These are phyloP conservation scores for Pestalotiopsis sp. DNA, from an alignment of 2,329 filamentous ascomycete species.

Conservation along the genomic window DNA sequence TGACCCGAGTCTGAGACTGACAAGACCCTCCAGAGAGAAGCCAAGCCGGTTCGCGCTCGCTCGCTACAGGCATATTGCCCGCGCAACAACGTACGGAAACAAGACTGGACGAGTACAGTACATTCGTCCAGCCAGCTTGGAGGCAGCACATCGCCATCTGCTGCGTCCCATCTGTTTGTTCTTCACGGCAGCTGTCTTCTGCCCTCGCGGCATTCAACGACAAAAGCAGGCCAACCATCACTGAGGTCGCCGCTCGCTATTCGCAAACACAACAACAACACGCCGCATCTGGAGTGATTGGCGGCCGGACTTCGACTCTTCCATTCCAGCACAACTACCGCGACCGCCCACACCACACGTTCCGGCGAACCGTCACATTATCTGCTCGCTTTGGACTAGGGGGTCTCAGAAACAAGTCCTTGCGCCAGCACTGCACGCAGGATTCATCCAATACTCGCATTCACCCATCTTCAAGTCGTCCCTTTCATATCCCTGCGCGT, in stretches of 20 bases:
- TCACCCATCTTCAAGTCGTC: background rate
- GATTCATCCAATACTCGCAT: background rate
- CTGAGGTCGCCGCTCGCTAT: background rate
- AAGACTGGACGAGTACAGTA: background rate
- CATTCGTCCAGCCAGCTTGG: background rate
- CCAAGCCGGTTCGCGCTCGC: background rate
- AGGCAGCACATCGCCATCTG: background rate
- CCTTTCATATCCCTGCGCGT: constrained; percentile 4
- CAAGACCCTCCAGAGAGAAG: background rate
- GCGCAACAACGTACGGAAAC: background rate
- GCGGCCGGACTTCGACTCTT: background rate
- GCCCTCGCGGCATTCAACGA: background rate
- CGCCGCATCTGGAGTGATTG: background rate
- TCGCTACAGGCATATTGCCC: background rate
- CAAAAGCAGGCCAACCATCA: background rate
- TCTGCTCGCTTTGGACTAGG: background rate
- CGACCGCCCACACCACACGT: background rate
- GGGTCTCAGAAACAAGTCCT: background rate
- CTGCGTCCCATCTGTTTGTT: background rate
- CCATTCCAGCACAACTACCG: background rate
- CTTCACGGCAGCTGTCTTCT: background rate
- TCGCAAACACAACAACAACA: background rate
- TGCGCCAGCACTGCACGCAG: background rate
- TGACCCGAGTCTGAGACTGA: background rate
- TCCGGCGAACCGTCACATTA: background rate